Evolutionary conservation across 129 eudicot genomes (phyloP), one percentile per base, ranked within the genome.

Genomic region (Ambrosia artemisiifolia): DNA sequence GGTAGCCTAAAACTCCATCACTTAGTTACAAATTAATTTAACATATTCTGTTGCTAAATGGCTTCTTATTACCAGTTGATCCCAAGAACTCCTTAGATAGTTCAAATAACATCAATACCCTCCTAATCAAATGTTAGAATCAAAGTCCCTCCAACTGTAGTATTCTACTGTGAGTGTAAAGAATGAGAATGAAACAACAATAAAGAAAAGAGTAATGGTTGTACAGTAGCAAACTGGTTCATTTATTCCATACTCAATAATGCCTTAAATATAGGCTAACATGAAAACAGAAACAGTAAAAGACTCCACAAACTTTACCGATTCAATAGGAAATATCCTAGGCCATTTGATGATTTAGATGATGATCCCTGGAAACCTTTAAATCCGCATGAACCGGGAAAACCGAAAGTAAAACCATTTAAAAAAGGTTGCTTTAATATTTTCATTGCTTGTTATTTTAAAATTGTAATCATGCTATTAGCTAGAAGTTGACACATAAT

Each of bases 321-420:
- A n/a, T n/a, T n/a, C n/a, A n/a, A n/a, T n/a, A n/a, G n/a, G n/a
- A n/a, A n/a, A n/a, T n/a, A n/a, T n/a, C 79, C 80, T 18, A 78
- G 66, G 63, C 74, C 81, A 46, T 85, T 77, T 35, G 81, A 84
- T 71, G 90, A 87, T 63, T 74, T 83, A 40, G 83, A 69, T 18
- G 88, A 87, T 43, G 96, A 94, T 84, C 97, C 97, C 57, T 90
- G 97, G 97, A 90, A 90, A 77, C 96, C 96, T 65, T 80, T 94
- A 65, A 90, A 94, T 77, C 99, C 97, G 54, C 99, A 94, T 81
- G 99, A 90, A 75, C 86, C 78, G 32, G 99, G 99, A 44, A 90
- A 80, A 74, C 73, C 90, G 85, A 90, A 85, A 88, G 79, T 94
- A 33, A 94, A 88, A 75, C 96, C 97, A 59, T 90, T 84, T 36